These are phyloP conservation scores for Hypoxylon crocopeplum DNA, from an alignment of 495 filamentous ascomycete genomes.

Conservation along the genomic window DNA sequence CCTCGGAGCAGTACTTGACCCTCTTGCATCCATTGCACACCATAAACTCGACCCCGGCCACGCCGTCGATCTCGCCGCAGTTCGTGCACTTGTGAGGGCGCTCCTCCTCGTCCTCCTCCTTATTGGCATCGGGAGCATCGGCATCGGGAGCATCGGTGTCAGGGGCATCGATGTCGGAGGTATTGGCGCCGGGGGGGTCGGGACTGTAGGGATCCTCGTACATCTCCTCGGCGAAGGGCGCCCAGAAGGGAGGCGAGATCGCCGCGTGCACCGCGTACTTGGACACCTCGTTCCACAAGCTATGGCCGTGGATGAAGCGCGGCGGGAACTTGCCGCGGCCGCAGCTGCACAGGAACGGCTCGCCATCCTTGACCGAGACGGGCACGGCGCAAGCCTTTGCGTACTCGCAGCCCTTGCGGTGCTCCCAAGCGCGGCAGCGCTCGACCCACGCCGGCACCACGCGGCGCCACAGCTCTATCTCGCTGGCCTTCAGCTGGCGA, in stretches of 20 bases:
- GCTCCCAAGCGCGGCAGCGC: constrained; percentile 60
- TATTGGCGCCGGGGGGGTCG: no score
- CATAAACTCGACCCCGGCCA: constrained; percentile 24
- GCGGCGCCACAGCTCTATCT: constrained; percentile 57
- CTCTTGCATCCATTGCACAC: constrained; percentile 34
- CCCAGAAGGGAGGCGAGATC: constrained; percentile 44
- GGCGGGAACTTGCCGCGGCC: constrained; percentile 45
- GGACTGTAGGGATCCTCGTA: no score
- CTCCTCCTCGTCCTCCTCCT: neutral
- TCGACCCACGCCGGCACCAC: constrained; percentile 56
- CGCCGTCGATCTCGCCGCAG: neutral
- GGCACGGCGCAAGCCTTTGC: neutral
- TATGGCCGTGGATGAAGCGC: constrained; percentile 33
- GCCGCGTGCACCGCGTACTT: constrained; percentile 42
- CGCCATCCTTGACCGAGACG: neutral
- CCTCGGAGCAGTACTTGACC: constrained; percentile 41
- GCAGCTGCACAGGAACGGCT: constrained; percentile 42
- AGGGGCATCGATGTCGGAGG: no score
- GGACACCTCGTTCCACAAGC: constrained; percentile 34
- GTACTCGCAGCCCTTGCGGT: constrained; percentile 57
- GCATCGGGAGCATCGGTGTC: no score
- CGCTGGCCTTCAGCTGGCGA: constrained; percentile 44
- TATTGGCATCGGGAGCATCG: no score
- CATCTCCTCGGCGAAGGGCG: constrained; percentile 39
- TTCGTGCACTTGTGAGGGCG: neutral